Evolutionary conservation across 805 yeast species (phyloP), one percentile per base, ranked within the genome.

Genomic region (Starmerella floricola): DNA sequence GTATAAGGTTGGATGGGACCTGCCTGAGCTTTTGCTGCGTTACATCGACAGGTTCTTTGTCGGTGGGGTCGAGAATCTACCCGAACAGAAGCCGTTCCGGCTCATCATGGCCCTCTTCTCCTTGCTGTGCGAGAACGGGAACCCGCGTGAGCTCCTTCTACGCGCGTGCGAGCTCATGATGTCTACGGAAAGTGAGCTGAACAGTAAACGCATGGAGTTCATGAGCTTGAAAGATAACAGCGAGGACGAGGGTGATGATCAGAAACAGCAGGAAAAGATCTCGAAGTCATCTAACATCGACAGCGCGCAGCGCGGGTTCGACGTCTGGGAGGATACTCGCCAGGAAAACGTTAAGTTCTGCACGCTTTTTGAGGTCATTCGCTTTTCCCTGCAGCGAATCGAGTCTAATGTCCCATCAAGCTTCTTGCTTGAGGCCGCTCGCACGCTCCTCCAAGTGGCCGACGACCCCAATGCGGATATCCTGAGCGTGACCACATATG

Each of bases 1-100:
- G 0, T 66, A 70, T 34, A 80, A 78, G 50, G 74, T 86, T 46
- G 94, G 94, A 2, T 87, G 96, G 96, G 96, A 87, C 59, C 56
- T 87, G n/a, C 95, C 95, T 1, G 70, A 69, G 26, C 61, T 82
- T 38, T 50, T 87, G 6, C 54, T 84, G 34, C 66, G 67, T 8
- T 81, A 69, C 56, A 56, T 79, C n/a, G 56, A 48, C 30, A 38
- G 36, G 4, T 53, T 48, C 40, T 31, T 34, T 21, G 44, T 18
- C 17, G 34, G 27, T 18, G 42, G 36, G 16, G 36, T 42, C 3
- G 44, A 38, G 27, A 13, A 30, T 4, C 24, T 73, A 34, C 44
- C 55, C 21, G 58, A 51, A 3, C 54, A 70, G 8, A 56, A 75
- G 57, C 66, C 64, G 44, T 45, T 50, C 41, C 33, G 45, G 27